Conservation (phyloP, 805 yeast genomes). For the Ogataea siamensis region DNA sequence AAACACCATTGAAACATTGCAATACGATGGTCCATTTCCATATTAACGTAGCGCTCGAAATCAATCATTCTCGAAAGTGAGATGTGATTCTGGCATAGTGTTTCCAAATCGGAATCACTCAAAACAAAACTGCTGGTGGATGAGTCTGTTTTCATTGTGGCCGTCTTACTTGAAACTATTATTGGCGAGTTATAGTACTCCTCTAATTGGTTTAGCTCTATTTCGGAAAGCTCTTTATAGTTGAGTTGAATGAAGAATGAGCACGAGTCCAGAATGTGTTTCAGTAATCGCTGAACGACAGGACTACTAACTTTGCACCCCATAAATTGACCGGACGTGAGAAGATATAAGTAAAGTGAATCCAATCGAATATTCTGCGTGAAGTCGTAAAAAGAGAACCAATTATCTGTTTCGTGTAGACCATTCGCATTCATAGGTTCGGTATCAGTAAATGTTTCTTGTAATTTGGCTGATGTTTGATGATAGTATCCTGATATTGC, state of each 20-base stretch:
- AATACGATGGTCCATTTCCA: constrained; percentile 32
- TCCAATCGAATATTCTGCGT: constrained; percentile 33
- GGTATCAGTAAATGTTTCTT: constrained; percentile 5
- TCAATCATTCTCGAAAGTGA: constrained; percentile 11
- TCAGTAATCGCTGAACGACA: constrained; percentile 22
- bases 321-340: constrained; percentile 30
- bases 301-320: constrained; percentile 14
- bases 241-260: constrained; percentile 25
- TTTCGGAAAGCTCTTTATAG: constrained; percentile 17
- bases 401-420: constrained; percentile 15
- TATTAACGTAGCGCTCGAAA: constrained; percentile 20
- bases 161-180: constrained; percentile 11
- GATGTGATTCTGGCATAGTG: constrained; percentile 9
- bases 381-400: constrained; percentile 32
- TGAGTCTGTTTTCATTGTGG: constrained; percentile 10
- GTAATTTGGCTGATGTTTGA: constrained; percentile 18
- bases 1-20: constrained; percentile 34
- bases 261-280: constrained; percentile 19
- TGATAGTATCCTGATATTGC: constrained; percentile 24
- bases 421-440: not conserved
- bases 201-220: constrained; percentile 19
- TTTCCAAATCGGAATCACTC: constrained; percentile 11
- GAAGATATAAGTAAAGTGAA: constrained; percentile 36
- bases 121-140: constrained; percentile 13
- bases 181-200: constrained; percentile 24